A percentile compares a stretch with the other conserved stretches of the same genome.
phyloP scores from a whole-genome alignment of 495 filamentous ascomycete genomes.

The Xylaria acuta region DNA sequence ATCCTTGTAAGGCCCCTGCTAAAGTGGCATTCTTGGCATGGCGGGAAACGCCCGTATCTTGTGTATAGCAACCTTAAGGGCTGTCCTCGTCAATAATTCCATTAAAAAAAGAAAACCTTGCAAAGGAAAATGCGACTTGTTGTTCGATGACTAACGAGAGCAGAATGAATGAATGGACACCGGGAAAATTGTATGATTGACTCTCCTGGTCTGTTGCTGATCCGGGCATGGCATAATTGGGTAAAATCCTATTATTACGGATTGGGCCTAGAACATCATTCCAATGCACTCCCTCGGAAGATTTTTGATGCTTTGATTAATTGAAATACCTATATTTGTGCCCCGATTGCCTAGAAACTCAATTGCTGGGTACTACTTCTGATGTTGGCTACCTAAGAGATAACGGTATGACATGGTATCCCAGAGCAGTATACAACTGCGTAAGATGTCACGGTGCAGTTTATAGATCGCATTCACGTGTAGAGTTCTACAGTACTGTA shows the following conservation, averaged over 20 bases:
- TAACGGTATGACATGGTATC: neutral
- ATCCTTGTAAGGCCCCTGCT: neutral
- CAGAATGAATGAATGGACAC: neutral
- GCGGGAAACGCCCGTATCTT: conserved; percentile 2
- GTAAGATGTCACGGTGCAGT: neutral
- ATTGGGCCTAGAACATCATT: neutral
- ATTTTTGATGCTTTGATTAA: neutral
- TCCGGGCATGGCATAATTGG: neutral
- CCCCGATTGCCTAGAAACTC: neutral
- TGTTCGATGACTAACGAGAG: neutral
- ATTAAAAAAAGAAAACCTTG: neutral
- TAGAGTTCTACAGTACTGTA: neutral
- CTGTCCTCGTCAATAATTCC: neutral
- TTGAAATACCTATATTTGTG: neutral
- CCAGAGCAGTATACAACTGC: neutral
- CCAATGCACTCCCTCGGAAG: neutral
- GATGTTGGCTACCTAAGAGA: neutral
- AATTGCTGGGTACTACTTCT: neutral
- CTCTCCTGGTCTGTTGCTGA: neutral
- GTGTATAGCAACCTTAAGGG: neutral
- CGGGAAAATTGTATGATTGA: neutral
- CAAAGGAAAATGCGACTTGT: neutral
- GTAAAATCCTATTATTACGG: neutral
- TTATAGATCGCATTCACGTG: neutral
- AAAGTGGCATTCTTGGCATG: conserved; percentile 21